phyloP scores from a whole-genome alignment of 2,329 filamentous ascomycete species.

The Colletotrichum gloeosporioides region DNA sequence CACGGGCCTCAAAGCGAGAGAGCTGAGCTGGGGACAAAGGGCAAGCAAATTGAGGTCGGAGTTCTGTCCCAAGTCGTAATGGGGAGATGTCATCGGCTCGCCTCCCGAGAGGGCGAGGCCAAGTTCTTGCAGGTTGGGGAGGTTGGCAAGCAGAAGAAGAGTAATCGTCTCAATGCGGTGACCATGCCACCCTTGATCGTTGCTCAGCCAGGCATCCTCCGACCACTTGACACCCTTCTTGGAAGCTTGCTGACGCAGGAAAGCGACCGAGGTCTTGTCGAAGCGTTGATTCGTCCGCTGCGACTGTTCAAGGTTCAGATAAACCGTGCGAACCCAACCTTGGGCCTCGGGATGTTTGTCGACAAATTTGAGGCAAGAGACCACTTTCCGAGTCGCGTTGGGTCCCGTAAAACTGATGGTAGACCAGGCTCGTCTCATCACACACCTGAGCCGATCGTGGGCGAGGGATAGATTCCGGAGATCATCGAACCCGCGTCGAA shows the following conservation, averaged over 20 bases:
- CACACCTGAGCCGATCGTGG: accelerated
- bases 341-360: neutral
- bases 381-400: neutral
- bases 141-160: neutral
- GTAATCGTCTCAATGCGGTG: neutral
- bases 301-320: neutral
- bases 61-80: neutral
- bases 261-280: neutral
- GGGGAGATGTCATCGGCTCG: neutral
- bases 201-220: neutral
- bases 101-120: neutral
- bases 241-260: neutral
- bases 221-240: neutral
- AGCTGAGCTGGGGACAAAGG: neutral
- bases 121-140: neutral
- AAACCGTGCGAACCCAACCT: neutral
- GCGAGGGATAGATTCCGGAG: accelerated
- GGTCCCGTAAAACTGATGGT: neutral
- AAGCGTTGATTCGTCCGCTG: neutral
- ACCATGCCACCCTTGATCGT: neutral
- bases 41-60: neutral
- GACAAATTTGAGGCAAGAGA: neutral
- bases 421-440: neutral
- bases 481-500: neutral
- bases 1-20: neutral